A percentile compares a stretch with the other conserved stretches of the same genome.
Evolutionary conservation across 1,284 basidiomycete genomes (phyloP).

Genomic region (Leccinum griseonigrum): DNA sequence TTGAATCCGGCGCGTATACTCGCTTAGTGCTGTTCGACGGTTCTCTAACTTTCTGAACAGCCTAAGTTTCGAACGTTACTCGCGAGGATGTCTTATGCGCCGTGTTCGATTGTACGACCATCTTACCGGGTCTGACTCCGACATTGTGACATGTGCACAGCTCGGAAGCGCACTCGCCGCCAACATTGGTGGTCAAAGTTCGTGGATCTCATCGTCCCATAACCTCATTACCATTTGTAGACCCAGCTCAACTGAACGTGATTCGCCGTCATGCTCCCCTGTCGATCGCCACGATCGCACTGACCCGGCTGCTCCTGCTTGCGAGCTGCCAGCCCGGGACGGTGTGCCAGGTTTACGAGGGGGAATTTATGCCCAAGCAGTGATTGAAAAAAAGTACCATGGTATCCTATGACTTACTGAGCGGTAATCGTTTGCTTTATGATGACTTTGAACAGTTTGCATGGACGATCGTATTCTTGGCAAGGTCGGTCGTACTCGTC

Average conservation of each 20-base stretch:
- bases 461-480: slow-evolving; percentile 80
- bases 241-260: background rate
- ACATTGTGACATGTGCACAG: no score
- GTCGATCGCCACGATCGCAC: background rate
- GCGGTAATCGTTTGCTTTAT: background rate
- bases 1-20: no score
- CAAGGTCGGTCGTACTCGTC: slow-evolving; percentile 27
- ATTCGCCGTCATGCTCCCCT: no score
- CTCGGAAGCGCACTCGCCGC: no score
- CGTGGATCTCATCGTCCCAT: no score
- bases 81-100: no score
- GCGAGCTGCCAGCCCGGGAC: background rate
- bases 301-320: background rate
- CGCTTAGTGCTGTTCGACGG: background rate
- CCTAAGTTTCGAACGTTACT: slow-evolving; percentile 72
- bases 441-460: background rate
- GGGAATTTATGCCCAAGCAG: background rate
- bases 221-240: no score
- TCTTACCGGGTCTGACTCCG: no score
- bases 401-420: no score
- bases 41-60: slow-evolving; percentile 39
- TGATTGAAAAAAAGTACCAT: background rate
- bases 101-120: no score
- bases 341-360: background rate
- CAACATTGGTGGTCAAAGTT: no score